A percentile compares a stretch with the other conserved stretches of the same genome.
Conservation (phyloP, 352 stramenopile genomes). For the Phytopythium montanum region DNA sequence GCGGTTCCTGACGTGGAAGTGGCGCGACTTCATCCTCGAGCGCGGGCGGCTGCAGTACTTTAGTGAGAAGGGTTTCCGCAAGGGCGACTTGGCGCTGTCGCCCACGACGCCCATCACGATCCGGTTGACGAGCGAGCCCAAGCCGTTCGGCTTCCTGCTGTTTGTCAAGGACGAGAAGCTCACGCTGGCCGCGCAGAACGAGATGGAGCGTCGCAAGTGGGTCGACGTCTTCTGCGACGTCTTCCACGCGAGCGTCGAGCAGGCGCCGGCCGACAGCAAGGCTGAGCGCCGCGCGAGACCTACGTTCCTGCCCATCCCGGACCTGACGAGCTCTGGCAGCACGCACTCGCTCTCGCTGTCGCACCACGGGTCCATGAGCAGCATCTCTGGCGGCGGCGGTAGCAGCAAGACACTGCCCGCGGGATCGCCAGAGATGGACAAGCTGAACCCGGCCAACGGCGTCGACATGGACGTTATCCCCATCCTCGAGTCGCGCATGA, state of each 20-base stretch:
- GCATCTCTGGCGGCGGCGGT: constrained; percentile 6
- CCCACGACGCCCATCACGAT: constrained; percentile 71
- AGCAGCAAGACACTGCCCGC: constrained; percentile 17
- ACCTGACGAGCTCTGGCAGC: constrained; percentile 32
- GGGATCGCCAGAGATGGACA: constrained; percentile 25
- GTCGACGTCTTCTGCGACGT: constrained; percentile 77
- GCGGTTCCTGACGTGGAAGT: constrained; percentile 81
- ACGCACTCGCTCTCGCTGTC: constrained; percentile 19
- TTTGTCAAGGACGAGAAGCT: constrained; percentile 83
- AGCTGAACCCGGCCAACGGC: constrained; percentile 12
- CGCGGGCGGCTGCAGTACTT: constrained; percentile 71
- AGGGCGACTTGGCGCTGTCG: constrained; percentile 63
- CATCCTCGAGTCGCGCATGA: constrained; percentile 61
- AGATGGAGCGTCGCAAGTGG: constrained; percentile 67
- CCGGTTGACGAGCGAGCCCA: constrained; percentile 61
- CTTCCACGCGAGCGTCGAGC: constrained; percentile 73
- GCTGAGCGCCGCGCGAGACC: constrained; percentile 49
- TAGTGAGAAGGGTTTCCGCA: constrained; percentile 67
- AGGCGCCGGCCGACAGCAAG: constrained; percentile 43
- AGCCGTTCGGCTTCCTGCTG: constrained; percentile 66
- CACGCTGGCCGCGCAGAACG: constrained; percentile 66
- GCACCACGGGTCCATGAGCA: constrained; percentile 10
- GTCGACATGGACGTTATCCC: constrained; percentile 47
- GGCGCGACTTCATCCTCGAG: constrained; percentile 77
- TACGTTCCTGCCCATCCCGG: constrained; percentile 70